Evolutionary conservation across 148 eudicot genomes (phyloP), one percentile per base, ranked within the genome.

Genomic region (Polygonum maritimum): DNA sequence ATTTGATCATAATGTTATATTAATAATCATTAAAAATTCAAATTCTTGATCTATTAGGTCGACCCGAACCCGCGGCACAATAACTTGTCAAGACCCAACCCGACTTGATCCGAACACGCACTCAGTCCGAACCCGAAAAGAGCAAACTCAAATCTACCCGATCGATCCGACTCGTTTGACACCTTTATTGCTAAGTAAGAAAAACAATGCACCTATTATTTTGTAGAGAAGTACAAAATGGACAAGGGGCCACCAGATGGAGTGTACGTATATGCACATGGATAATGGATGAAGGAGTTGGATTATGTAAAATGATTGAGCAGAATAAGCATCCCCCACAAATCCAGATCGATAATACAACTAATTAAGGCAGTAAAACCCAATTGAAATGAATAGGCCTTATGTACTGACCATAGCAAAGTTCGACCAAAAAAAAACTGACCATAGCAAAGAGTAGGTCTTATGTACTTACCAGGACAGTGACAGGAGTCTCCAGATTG

Each of bases 251-350:
- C 19, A 35, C 71, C 45, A 16, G 15, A 67, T 15, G 36, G 45
- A 36, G 45, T 35, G 71, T 15, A 21, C 22, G 8, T 36, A 3
- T 16, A 67, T 36, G 71, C 71, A 67, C 71, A 67, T 67, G 71
- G 44, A 65, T 65, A 2, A 36, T 65, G 71, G 40, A 21, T 63
- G 15, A 31, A 63, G 8, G 38, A 60, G 13, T 60, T 60, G 38
- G 38, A 60, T 60, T 15, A 33, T 7, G 15, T 22, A 36, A 16
- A 35, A 35, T 67, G 41, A 67, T 67, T 67, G 71, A 14, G 38
- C 44, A 67, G 45, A 67, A 67, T 36, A 67, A 67, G 71, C 44
- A 16, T 67, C 71, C 71, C 71, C 71, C 19, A 36, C 71, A 36
- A 15, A 18, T 15, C 36, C 71, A 67, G 44, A 38, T 15, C 41